Conservation (phyloP, 192 early-diverging fungal species). For the Geosiphon pyriformis region DNA sequence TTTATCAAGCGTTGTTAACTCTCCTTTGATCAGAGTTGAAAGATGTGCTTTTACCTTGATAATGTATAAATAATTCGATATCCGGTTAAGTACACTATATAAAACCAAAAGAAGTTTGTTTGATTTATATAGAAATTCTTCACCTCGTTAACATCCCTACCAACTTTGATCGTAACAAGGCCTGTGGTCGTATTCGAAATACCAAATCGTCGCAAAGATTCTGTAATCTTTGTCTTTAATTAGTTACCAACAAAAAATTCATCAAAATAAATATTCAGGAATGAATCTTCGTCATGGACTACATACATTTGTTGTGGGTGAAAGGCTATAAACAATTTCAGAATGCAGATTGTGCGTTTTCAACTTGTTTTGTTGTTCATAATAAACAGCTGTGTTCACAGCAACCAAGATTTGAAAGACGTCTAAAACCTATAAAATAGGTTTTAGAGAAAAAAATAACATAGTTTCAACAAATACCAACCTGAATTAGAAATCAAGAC, state of each 20-base stretch:
- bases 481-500: not conserved
- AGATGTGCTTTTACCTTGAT: not conserved
- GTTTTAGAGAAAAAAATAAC: not conserved
- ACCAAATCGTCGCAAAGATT: conserved; percentile 46
- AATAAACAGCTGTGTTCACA: conserved; percentile 43
- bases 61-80: not conserved
- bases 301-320: conserved; percentile 47
- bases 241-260: conserved; percentile 11
- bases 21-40: conserved; percentile 14
- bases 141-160: conserved; percentile 34
- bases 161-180: conserved; percentile 44
- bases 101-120: not conserved
- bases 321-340: conserved; percentile 56
- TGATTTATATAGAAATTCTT: not conserved
- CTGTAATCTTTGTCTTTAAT: conserved; percentile 39
- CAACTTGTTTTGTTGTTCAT: conserved; percentile 40
- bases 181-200: conserved; percentile 41
- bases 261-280: conserved; percentile 7
- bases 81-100: no score
- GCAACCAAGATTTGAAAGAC: conserved; percentile 48
- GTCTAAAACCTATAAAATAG: conserved; percentile 39
- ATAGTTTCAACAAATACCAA: not conserved
- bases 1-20: conserved; percentile 26
- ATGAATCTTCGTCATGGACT: not conserved
- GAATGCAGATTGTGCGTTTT: conserved; percentile 52